A percentile compares a stretch with the other conserved stretches of the same genome.
Evolutionary conservation across 208 protist genomes (phyloP).

Genomic region (Angomonas deanei): DNA sequence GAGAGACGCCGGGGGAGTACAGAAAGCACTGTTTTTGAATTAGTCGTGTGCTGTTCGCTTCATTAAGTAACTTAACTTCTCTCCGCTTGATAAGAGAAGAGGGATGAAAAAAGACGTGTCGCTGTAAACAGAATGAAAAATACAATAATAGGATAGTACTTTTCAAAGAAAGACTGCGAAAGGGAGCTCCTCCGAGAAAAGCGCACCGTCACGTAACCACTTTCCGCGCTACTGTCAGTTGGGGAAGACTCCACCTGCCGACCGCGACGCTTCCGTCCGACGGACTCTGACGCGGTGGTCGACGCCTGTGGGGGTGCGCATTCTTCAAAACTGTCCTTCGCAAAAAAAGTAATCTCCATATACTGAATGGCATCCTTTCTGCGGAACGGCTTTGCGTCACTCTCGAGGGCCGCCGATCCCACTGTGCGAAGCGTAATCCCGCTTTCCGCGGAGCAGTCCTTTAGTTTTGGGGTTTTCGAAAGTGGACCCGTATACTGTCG

Average conservation of each 20-base stretch:
- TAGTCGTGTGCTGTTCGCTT: neutral
- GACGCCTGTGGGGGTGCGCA: neutral
- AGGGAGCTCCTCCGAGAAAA: conserved; percentile 6
- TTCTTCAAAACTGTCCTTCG: neutral
- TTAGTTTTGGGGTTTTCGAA: neutral
- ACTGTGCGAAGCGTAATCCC: conserved; percentile 42
- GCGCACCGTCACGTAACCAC: conserved; percentile 22
- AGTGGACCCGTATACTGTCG: conserved; percentile 8
- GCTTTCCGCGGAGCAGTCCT: neutral
- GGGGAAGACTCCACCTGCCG: neutral
- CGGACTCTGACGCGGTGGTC: neutral
- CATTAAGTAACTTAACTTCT: conserved; percentile 1
- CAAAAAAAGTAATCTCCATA: conserved; percentile 45
- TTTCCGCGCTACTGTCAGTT: conserved; percentile 11
- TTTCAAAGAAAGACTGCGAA: conserved; percentile 12
- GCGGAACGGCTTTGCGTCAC: conserved; percentile 15
- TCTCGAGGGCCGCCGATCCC: conserved; percentile 18
- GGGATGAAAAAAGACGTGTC: conserved; percentile 3
- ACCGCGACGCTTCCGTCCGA: neutral
- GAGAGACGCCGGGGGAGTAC: neutral
- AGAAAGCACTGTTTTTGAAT: too few relatives aligned
- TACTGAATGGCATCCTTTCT: conserved; percentile 41
- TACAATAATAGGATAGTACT: conserved; percentile 11
- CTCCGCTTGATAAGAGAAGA: conserved; percentile 12
- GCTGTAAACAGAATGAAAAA: conserved; percentile 23